Base-by-base conservation (phyloP, 2,329 filamentous ascomycete species). In the Phyllosticta citribraziliensis region DNA sequence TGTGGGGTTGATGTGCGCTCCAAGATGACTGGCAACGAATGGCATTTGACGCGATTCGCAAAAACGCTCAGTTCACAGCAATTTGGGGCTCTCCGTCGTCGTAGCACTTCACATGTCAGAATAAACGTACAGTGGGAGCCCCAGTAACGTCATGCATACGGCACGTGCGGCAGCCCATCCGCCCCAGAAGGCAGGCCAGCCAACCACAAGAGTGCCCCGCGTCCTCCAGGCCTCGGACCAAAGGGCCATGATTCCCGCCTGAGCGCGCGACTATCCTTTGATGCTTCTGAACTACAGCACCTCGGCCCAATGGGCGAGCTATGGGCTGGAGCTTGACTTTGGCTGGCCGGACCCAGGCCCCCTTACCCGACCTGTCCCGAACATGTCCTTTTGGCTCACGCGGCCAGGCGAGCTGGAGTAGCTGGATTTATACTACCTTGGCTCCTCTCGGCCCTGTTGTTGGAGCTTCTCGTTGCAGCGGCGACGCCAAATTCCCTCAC, bases 211-310 rank as follows among this genome's bases (percentile, higher is more conserved):
- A 56, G 60, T 55, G 53, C 55, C 27, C 47, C 51, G 19, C 59
- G 54, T 25, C 51, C 55, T 56, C 55, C 55, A 62, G 60, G 60
- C 60, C 60, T 62, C 60, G 60, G 60, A 56, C 60, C 60, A 62
- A 62, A 62, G 60, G 60, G 12, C 14, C 55, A 51, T 27, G 22
- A 30, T 53, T 55, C 50, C 59, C 52, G 12, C 30, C 51, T 12
- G 51, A 55, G 35, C 30, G 25, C 55, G 19, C 33, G 27, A 47
- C 35, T 52, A n/a, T 22, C 33, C 24, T 24, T 22, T 56, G 52
- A 52, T 55, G 53, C 40, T 40, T 50, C 27, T 47, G 12, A 20
- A 20, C 59, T 35, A 56, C 6, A 11, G 14, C 55, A 56, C 60
- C 60, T 62, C 60, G 60, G 60, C 25, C 55, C 33, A 62, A 62